Conservation (phyloP, 2,329 filamentous ascomycete genomes). For the Diaporthe sp. region DNA sequence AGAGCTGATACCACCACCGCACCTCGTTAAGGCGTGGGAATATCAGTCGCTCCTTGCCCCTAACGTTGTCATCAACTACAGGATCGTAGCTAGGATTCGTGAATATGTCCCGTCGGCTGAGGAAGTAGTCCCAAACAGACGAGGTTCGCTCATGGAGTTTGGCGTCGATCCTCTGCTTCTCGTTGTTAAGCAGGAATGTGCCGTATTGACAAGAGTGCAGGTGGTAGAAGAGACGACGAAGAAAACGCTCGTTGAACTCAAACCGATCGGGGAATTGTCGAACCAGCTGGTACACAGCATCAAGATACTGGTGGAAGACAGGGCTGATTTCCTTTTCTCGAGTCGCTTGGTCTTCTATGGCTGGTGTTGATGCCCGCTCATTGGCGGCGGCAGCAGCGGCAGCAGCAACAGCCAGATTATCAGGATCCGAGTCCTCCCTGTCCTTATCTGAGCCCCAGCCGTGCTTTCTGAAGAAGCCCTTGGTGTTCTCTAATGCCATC, state of each 20-base stretch:
- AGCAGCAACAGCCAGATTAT: constrained; percentile 56
- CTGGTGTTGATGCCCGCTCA: constrained; percentile 44
- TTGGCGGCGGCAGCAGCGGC: constrained; percentile 41
- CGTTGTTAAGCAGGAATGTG: constrained; percentile 95
- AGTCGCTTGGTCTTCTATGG: constrained; percentile 75
- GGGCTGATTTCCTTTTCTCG: constrained; percentile 92
- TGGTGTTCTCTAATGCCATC: constrained; percentile 88
- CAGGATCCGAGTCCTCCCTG: constrained; percentile 73
- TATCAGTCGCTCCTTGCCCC: constrained; percentile 85
- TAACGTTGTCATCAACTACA: constrained; percentile 81
- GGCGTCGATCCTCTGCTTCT: constrained; percentile 85
- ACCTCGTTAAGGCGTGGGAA: constrained; percentile 83
- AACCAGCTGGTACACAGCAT: constrained; percentile 91
- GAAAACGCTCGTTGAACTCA: constrained; percentile 95
- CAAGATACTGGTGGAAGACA: constrained; percentile 97
- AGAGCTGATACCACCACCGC: constrained; percentile 94
- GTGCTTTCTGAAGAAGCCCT: constrained; percentile 86
- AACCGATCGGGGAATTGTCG: constrained; percentile 90
- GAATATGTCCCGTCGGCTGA: constrained; percentile 85
- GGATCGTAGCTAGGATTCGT: constrained; percentile 83
- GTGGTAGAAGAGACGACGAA: constrained; percentile 91
- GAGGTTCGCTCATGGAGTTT: constrained; percentile 78
- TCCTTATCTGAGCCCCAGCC: constrained; percentile 73
- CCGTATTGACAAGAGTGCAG: constrained; percentile 97
- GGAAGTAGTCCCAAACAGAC: constrained; percentile 97